These are phyloP conservation scores for Xylaria sp. DNA, from an alignment of 2,329 filamentous ascomycete species.

Conservation along the genomic window DNA sequence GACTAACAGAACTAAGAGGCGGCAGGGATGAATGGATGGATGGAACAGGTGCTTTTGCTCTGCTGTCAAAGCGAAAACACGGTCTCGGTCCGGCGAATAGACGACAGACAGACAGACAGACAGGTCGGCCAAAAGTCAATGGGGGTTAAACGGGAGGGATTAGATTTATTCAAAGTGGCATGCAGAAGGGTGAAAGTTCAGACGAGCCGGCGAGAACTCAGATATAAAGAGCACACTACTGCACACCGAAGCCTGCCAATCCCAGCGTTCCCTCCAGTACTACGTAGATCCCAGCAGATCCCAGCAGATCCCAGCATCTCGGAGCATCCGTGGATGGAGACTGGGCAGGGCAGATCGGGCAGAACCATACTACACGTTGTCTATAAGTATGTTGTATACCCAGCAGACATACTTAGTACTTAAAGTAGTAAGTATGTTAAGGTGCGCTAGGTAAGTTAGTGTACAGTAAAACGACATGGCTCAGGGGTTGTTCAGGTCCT, in stretches of 20 bases:
- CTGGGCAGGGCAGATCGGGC: conserved; percentile 1
- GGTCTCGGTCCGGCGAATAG: not conserved
- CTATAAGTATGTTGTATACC: not conserved
- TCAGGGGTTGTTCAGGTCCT: not conserved
- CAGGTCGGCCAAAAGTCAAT: conserved; percentile 4
- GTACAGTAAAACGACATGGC: not conserved
- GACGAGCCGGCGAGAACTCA: not conserved
- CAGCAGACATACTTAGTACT: not conserved
- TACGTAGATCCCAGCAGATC: not conserved
- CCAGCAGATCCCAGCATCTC: conserved; percentile 29
- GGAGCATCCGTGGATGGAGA: conserved; percentile 26
- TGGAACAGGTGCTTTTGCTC: not conserved
- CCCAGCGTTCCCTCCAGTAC: not conserved
- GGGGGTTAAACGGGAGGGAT: not conserved
- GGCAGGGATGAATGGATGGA: conserved; percentile 6
- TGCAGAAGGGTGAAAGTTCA: not conserved
- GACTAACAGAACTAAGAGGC: not conserved
- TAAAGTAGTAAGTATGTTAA: no score
- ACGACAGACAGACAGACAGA: not conserved
- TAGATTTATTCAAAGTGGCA: not conserved
- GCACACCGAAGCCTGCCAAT: not conserved
- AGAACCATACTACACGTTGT: no score
- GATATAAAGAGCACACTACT: conserved; percentile 16
- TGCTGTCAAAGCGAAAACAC: not conserved
- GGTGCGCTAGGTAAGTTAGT: not conserved